Evolutionary conservation across 441 rosid species (phyloP), one percentile per base, ranked within the genome.

Genomic region (Geranium incanum): DNA sequence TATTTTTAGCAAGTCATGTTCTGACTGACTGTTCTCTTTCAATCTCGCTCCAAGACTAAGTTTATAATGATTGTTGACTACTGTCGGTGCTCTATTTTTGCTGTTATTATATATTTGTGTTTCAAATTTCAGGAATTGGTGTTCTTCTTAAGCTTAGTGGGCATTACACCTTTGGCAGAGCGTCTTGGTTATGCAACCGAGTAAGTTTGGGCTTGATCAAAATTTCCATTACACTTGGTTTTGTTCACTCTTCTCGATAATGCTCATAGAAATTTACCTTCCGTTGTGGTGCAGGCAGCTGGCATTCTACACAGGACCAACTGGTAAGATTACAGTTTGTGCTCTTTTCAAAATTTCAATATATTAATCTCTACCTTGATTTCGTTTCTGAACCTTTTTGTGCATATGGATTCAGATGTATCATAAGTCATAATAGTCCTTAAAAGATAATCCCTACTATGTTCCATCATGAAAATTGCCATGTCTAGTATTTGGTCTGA

Each of bases 151-250:
- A 83, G 85, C 38, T 73, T 84, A 69, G 66, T 86, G 75, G 88
- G 88, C 43, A 86, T 83, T 71, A 82, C 75, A 48, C 90, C 90
- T n/a, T 81, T 86, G 64, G 90, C 90, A 6, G 90, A 86, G 81
- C 85, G 86, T 71, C 75, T 86, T 65, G 88, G 90, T 74, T 86
- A 78, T 78, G 87, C 72, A n/a, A 75, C 78, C 6, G 78, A 75
- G 78, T 75, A 75, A 60, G 78, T 45, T 71, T 64, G 9, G 36
- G 11, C 33, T 75, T 43, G 48, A 39, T 39, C 43, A 39, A 39
- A 39, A 4, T 39, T 39, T 39, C 6, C 43, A 39, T 39, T 39
- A 7, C 43, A 39, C 43, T 39, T 39, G 43, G 28, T 57, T 21
- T 36, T 38, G 12, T 16, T 8, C 15, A 0, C 9, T 12, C 23